Evolutionary conservation across 2,329 filamentous ascomycete genomes (phyloP).

Genomic region (Pseudogymnoascus sp.): DNA sequence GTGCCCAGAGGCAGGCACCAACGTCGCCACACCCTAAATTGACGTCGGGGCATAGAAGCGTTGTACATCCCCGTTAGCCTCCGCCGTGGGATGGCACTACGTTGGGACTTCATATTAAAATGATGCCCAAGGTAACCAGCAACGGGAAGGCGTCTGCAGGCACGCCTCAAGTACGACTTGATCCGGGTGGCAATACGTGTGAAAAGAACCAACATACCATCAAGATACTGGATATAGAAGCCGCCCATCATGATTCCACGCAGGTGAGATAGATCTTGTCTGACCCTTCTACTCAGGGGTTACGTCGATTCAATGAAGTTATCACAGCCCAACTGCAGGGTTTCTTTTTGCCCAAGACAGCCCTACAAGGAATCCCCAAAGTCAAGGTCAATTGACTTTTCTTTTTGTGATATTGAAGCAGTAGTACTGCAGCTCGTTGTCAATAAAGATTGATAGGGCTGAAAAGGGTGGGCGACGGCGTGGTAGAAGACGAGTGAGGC

Average conservation of each 20-base stretch:
- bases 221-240: constrained; percentile 48
- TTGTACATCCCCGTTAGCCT: constrained; percentile 3
- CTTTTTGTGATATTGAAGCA: constrained; percentile 4
- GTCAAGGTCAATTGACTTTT: constrained; percentile 11
- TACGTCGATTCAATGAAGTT: neutral
- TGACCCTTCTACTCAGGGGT: constrained; percentile 5
- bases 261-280: constrained; percentile 9
- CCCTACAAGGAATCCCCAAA: constrained; percentile 32
- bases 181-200: constrained; percentile 5
- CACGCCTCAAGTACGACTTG: neutral
- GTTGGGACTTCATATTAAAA: constrained; percentile 2
- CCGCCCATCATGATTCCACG: constrained; percentile 39
- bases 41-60: neutral
- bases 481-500: constrained; percentile 29
- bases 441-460: constrained; percentile 23
- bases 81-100: constrained; percentile 4
- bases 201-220: constrained; percentile 51
- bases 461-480: constrained; percentile 27
- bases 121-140: constrained; percentile 10
- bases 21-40: constrained; percentile 12
- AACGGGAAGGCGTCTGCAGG: constrained; percentile 9
- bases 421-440: constrained; percentile 8
- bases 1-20: constrained; percentile 10
- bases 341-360: constrained; percentile 20
- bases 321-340: constrained; percentile 16